phyloP scores from a whole-genome alignment of 306 rosid genomes.

The Dicorynia guianensis region DNA sequence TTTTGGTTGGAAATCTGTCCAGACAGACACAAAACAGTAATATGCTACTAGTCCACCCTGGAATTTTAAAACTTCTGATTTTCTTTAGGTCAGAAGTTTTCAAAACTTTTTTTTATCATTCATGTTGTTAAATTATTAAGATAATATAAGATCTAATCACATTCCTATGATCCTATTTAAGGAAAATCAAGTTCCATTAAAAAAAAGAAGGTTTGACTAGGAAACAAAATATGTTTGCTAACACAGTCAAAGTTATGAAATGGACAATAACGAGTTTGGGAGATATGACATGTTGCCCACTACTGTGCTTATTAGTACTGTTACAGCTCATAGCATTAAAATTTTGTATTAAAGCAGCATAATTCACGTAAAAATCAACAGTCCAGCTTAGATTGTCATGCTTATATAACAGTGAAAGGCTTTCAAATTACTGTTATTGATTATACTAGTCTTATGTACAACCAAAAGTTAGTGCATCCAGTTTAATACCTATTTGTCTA shows the following conservation, averaged over 20 bases:
- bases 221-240: background rate
- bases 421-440: background rate
- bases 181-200: background rate
- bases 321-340: background rate
- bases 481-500: background rate
- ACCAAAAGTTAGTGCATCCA: background rate
- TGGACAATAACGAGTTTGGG: background rate
- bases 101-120: background rate
- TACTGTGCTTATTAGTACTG: slow-evolving; percentile 9
- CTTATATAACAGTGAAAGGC: background rate
- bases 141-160: background rate
- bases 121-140: background rate
- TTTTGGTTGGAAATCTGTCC: background rate
- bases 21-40: background rate
- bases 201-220: background rate
- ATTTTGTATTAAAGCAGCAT: background rate
- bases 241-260: background rate
- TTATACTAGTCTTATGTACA: background rate
- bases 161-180: background rate
- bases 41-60: background rate
- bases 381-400: background rate
- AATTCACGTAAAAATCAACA: background rate
- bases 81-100: background rate
- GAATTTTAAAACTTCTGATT: background rate
- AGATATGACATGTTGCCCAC: background rate